A percentile compares a stretch with the other conserved stretches of the same genome.
Evolutionary conservation across 2,329 filamentous ascomycete genomes (phyloP).

Genomic region (Xylariaceae sp.): DNA sequence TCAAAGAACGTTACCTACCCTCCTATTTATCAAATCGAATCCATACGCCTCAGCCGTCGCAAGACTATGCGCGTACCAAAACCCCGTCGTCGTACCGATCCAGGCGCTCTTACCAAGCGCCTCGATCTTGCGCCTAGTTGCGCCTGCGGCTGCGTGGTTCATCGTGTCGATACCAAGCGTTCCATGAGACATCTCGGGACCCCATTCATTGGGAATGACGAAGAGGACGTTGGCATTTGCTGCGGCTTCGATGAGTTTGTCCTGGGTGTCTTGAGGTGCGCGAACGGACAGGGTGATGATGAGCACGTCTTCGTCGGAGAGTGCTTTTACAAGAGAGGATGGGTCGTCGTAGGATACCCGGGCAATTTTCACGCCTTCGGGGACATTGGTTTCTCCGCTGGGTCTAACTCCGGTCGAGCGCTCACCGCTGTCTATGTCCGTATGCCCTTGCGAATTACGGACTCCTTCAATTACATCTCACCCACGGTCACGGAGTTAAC

Average conservation of each 20-base stretch:
- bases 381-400: constrained; percentile 17
- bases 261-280: constrained; percentile 42
- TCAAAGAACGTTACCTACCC: constrained; percentile 46
- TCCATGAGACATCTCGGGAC: constrained; percentile 37
- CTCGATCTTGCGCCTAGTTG: constrained; percentile 36
- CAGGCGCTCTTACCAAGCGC: constrained; percentile 37
- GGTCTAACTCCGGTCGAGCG: too few relatives aligned
- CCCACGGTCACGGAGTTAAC: neutral
- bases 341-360: constrained; percentile 42
- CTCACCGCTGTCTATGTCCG: too few relatives aligned
- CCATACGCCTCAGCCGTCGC: constrained; percentile 39
- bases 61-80: constrained; percentile 52
- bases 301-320: constrained; percentile 51
- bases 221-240: constrained; percentile 50
- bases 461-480: neutral
- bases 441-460: too few relatives aligned
- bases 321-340: constrained; percentile 42
- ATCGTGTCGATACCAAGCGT: constrained; percentile 32
- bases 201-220: constrained; percentile 51
- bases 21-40: constrained; percentile 42
- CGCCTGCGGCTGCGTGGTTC: constrained; percentile 22
- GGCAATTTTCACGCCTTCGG: constrained; percentile 39
- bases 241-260: constrained; percentile 49
- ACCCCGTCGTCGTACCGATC: constrained; percentile 41
- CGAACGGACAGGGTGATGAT: constrained; percentile 47